phyloP scores from a whole-genome alignment of 2,329 filamentous ascomycete genomes.

The Cytospora schulzeri region DNA sequence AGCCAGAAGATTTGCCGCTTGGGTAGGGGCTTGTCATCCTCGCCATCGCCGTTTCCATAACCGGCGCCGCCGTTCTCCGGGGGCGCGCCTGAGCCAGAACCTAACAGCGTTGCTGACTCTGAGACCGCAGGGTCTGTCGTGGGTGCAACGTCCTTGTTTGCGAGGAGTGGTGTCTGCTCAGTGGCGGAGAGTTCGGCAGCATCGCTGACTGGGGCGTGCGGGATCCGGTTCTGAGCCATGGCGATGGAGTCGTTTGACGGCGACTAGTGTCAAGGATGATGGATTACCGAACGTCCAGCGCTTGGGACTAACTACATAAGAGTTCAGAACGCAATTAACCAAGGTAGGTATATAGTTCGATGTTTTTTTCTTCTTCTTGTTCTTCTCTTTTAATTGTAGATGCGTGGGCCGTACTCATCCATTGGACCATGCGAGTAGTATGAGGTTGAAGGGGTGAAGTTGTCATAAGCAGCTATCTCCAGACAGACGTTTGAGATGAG shows the following conservation, averaged over 20 bases:
- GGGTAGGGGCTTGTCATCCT: conserved; percentile 55
- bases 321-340: no score
- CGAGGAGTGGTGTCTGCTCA: conserved; percentile 39
- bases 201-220: neutral
- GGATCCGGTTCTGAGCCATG: conserved; percentile 8
- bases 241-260: neutral
- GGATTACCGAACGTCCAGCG: neutral
- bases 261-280: neutral
- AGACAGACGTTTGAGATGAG: no score
- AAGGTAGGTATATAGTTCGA: no score
- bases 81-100: conserved; percentile 26
- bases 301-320: neutral
- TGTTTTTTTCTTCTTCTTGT: no score
- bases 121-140: conserved; percentile 29
- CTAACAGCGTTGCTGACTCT: conserved; percentile 29
- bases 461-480: neutral
- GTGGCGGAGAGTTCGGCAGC: conserved; percentile 23
- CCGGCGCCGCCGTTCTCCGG: conserved; percentile 15
- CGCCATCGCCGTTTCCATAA: conserved; percentile 30
- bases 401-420: conserved; percentile 2
- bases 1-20: conserved; percentile 69
- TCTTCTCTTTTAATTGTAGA: neutral
- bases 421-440: neutral
- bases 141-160: conserved; percentile 27
- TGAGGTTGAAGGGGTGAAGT: neutral